Conservation (phyloP, 2,329 filamentous ascomycete species). For the Microcyclospora tardicrescens region DNA sequence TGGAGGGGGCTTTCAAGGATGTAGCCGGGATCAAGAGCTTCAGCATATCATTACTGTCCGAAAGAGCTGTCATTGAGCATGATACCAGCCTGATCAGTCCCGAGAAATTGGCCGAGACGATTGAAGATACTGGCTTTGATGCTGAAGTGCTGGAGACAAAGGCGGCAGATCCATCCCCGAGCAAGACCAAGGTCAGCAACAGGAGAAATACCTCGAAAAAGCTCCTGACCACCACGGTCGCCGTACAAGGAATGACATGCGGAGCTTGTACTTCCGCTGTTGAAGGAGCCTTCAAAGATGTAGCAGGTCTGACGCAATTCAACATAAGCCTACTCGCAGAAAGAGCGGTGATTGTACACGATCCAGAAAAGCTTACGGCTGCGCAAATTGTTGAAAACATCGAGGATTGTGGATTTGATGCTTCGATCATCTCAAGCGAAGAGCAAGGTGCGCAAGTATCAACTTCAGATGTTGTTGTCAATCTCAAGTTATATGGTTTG, state of each 20-base stretch:
- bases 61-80: slow-evolving; percentile 87
- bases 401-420: slow-evolving; percentile 82
- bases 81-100: slow-evolving; percentile 62
- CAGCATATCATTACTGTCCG: slow-evolving; percentile 87
- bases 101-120: slow-evolving; percentile 67
- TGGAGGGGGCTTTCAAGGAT: slow-evolving; percentile 79
- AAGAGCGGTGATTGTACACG: slow-evolving; percentile 76
- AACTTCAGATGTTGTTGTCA: slow-evolving; percentile 45
- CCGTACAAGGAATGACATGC: slow-evolving; percentile 95
- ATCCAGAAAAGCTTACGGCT: slow-evolving; percentile 54
- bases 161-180: slow-evolving; percentile 28
- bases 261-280: slow-evolving; percentile 91
- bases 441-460: slow-evolving; percentile 47
- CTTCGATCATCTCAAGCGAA: slow-evolving; percentile 60
- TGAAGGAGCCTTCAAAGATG: slow-evolving; percentile 63
- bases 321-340: slow-evolving; percentile 93
- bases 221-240: slow-evolving; percentile 62
- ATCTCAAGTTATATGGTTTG: slow-evolving; percentile 75
- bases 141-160: slow-evolving; percentile 67
- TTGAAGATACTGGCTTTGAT: slow-evolving; percentile 87
- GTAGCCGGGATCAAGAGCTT: slow-evolving; percentile 73
- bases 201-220: slow-evolving; percentile 27
- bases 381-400: slow-evolving; percentile 71
- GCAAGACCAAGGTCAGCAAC: slow-evolving; percentile 18
- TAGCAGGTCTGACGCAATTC: slow-evolving; percentile 73